Base-by-base conservation (phyloP, 345 rosid species). In the Euphorbia tirucalli region DNA sequence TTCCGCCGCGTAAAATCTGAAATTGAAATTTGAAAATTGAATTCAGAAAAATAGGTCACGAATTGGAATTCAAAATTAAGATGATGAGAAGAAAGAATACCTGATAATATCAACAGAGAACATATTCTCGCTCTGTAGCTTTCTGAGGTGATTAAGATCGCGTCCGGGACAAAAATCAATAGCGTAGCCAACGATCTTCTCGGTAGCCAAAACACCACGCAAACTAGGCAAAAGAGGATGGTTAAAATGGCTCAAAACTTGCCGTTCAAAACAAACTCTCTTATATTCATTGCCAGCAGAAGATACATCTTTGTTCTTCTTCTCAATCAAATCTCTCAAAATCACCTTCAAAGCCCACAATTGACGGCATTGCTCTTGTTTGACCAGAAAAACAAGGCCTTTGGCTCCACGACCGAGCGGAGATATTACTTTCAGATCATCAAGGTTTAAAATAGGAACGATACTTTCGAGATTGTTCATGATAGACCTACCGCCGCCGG, bases 161-260 rank as follows among this genome's bases (percentile, higher is more conserved):
- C 80, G 87, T 0, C 97, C 98, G 0, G 98, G 85, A 68, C 98
- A 94, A 63, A 90, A 94, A 85, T 94, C 96, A 7, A 94, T 94
- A 0, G 98, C 97, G 62, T 88, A 86, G 0, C 88, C 97, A 35
- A 94, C 80, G 16, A 94, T 72, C 75, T 79, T 88, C 1, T 88
- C 92, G 0, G 96, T 92, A 2, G 84, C 68, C 71, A 94, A 64
- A 43, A 90, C 82, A 11, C 93, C 98, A 43, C 82, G 88, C 31
- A 94, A 80, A 74, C 85, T 85, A 4, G 98, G 98, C 41, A 94
- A 73, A 4, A 94, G 88, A 35, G 91, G 96, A 76, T 92, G 96
- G 18, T 90, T 77, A 37, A 94, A 79, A 56, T 75, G 72, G 74
- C 79, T 79, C 43, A 94, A 82, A 4, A 86, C 93, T 69, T 75